Evolutionary conservation across 805 yeast genomes (phyloP).

Genomic region (Metschnikowia lunata): DNA sequence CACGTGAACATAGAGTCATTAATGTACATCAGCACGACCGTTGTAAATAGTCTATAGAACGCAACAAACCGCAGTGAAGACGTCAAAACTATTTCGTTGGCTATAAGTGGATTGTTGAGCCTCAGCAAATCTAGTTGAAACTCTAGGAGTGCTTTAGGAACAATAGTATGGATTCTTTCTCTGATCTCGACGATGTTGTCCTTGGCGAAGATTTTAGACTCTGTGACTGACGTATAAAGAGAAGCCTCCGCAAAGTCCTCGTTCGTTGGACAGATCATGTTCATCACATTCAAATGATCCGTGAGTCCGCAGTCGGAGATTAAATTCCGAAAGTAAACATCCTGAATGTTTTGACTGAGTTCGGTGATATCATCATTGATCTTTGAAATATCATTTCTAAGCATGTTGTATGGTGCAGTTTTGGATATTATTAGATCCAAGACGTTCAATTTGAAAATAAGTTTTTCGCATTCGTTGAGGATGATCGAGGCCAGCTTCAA

Average conservation of each 20-base stretch:
- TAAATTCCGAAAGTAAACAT: constrained; percentile 44
- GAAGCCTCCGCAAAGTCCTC: constrained; percentile 57
- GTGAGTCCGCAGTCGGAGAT: constrained; percentile 50
- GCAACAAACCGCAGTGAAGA: constrained; percentile 48
- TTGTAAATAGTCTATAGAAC: constrained; percentile 40
- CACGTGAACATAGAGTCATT: constrained; percentile 40
- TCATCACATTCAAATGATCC: constrained; percentile 59
- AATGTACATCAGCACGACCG: constrained; percentile 36
- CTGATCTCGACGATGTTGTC: constrained; percentile 43
- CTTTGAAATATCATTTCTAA: constrained; percentile 35
- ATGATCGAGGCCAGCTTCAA: constrained; percentile 23
- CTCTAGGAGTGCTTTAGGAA: constrained; percentile 61
- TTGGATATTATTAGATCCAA: constrained; percentile 55
- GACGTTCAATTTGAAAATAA: constrained; percentile 53
- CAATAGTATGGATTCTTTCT: constrained; percentile 42
- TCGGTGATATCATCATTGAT: constrained; percentile 31
- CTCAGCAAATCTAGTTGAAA: constrained; percentile 54
- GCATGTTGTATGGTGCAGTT: constrained; percentile 42
- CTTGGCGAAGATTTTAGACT: constrained; percentile 51
- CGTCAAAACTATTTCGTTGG: constrained; percentile 48
- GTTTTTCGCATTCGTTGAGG: constrained; percentile 29
- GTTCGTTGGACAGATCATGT: constrained; percentile 65
- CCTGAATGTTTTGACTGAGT: constrained; percentile 37
- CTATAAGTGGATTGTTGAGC: constrained; percentile 59
- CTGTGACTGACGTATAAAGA: constrained; percentile 60